Conservation (phyloP, 805 yeast species). For the Nakazawaea laoshanensis region DNA sequence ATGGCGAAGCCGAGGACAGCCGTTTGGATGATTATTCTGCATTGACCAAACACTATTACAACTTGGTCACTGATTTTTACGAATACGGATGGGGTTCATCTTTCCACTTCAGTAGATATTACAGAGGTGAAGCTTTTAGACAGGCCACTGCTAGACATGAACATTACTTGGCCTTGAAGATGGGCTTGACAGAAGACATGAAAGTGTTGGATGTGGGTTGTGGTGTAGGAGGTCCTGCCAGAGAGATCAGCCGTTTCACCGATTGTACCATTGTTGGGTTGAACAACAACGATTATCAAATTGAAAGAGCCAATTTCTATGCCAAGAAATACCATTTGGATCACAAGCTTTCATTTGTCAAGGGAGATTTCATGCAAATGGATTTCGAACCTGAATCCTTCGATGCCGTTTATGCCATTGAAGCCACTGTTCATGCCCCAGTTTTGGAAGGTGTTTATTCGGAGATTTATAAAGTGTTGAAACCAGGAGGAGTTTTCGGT, state of each 20-base stretch:
- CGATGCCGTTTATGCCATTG: slow-evolving; percentile 97
- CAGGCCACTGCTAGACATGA: slow-evolving; percentile 98
- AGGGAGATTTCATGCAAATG: slow-evolving; percentile 99
- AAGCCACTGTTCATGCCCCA: slow-evolving; percentile 98
- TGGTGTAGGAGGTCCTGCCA: slow-evolving; percentile 99
- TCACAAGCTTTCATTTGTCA: slow-evolving; percentile 74
- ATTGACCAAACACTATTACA: slow-evolving; percentile 91
- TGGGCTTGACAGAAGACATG: slow-evolving; percentile 71
- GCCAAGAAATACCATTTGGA: slow-evolving; percentile 58
- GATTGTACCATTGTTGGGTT: slow-evolving; percentile 81
- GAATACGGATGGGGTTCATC: slow-evolving; percentile 99
- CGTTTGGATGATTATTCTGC: slow-evolving; percentile 83
- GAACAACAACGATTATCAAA: slow-evolving; percentile 95
- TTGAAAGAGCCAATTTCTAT: slow-evolving; percentile 81
- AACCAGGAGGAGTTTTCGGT: slow-evolving; percentile 97
- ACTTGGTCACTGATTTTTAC: slow-evolving; percentile 94
- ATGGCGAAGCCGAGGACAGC: slow-evolving; percentile 56
- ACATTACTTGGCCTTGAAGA: slow-evolving; percentile 85
- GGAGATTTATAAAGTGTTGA: slow-evolving; percentile 89
- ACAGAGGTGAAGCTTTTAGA: slow-evolving; percentile 84
- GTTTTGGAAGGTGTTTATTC: slow-evolving; percentile 90
- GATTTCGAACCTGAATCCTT: slow-evolving; percentile 85
- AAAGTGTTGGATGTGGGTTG: slow-evolving; percentile 96
- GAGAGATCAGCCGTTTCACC: slow-evolving; percentile 90
- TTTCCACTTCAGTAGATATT: slow-evolving; percentile 94